Percentiles rank a stretch among this genome's conserved stretches.
These are phyloP conservation scores for Cinnamomum micranthum DNA, from an alignment of 164 flowering plant species.

Conservation along the genomic window DNA sequence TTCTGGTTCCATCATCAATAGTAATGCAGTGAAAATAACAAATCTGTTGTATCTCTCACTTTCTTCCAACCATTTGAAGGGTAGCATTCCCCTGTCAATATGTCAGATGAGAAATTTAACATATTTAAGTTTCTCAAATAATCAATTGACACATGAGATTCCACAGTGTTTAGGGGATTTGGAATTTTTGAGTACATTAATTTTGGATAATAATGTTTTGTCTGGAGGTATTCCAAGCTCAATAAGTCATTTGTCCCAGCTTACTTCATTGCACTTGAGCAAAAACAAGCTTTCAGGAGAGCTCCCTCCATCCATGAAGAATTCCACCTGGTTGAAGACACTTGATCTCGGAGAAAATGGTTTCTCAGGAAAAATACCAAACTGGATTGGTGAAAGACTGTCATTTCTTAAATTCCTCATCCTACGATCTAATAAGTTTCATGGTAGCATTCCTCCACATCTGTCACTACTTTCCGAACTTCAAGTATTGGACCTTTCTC, in stretches of 20 bases:
- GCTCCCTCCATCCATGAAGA: conserved; percentile 1
- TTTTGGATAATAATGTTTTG: neutral
- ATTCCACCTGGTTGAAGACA: neutral
- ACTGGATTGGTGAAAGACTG: conserved; percentile 1
- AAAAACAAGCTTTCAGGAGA: neutral
- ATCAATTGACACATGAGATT: neutral
- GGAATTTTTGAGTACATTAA: neutral
- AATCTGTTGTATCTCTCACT: too few relatives aligned
- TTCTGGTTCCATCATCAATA: too few relatives aligned
- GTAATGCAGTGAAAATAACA: too few relatives aligned
- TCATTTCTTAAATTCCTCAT: neutral
- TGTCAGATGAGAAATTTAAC: neutral
- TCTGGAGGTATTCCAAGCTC: neutral
- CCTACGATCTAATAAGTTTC: conserved; percentile 2
- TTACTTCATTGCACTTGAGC: neutral
- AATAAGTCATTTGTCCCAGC: neutral
- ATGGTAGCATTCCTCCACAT: neutral
- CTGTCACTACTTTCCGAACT: neutral
- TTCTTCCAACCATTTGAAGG: neutral
- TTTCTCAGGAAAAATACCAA: neutral
- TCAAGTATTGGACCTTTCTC: conserved; percentile 7
- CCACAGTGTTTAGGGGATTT: neutral
- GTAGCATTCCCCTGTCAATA: neutral
- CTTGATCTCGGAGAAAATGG: neutral
- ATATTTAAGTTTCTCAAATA: neutral